phyloP scores from a whole-genome alignment of 2,329 filamentous ascomycete genomes.

The Colletotrichum salicis region DNA sequence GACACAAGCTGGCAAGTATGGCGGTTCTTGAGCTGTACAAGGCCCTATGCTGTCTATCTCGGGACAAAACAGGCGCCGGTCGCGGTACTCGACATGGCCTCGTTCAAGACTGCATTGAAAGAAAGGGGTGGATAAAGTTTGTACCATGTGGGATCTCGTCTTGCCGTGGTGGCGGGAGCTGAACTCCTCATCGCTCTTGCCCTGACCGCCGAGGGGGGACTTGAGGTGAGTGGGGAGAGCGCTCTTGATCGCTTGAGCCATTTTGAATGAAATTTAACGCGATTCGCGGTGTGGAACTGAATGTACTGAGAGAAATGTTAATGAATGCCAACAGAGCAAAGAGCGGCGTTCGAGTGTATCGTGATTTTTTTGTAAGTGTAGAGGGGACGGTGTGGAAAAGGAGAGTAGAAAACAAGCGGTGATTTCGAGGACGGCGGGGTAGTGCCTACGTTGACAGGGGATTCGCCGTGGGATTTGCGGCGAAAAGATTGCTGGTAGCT shows the following conservation, averaged over 20 bases:
- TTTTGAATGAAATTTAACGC: conserved; percentile 51
- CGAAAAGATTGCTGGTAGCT: conserved; percentile 24
- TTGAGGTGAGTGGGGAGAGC: conserved; percentile 88
- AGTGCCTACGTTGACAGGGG: conserved; percentile 27
- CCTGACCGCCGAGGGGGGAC: conserved; percentile 53
- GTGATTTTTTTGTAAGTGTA: conserved; percentile 11
- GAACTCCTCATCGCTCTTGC: conserved; percentile 59
- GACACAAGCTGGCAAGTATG: background rate
- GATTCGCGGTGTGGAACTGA: conserved; percentile 16
- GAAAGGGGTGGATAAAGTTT: conserved; percentile 48
- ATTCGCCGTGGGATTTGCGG: conserved; percentile 19
- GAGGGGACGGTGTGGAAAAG: conserved; percentile 1
- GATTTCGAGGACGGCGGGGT: conserved; percentile 29
- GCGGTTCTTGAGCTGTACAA: background rate
- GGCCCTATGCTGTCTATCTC: background rate
- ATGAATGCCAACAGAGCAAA: background rate
- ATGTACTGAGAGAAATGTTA: conserved; percentile 1
- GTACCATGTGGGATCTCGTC: conserved; percentile 86
- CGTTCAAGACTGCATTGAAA: background rate
- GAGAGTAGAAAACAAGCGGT: conserved; percentile 6
- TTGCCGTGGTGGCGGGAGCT: conserved; percentile 81
- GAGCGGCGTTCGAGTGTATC: background rate
- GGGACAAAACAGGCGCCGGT: background rate
- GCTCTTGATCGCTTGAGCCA: conserved; percentile 78
- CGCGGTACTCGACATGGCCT: background rate